Conservation (phyloP, 139 green algal species). For the Diplosphaera chodatii region DNA sequence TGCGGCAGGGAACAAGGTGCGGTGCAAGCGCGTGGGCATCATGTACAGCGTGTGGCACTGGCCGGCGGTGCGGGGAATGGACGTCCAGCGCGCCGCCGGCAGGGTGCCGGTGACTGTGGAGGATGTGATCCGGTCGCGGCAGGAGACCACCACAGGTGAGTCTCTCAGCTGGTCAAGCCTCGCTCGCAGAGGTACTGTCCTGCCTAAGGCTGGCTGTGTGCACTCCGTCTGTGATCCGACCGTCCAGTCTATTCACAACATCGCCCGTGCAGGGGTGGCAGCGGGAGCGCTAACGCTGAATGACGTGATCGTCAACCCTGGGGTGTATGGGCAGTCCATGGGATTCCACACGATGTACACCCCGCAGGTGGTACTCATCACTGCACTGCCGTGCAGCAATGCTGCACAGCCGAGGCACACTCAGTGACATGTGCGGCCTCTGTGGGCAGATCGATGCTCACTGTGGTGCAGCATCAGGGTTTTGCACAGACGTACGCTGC, state of each 20-base stretch:
- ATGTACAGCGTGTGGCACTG: constrained; percentile 4
- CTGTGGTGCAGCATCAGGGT: too few relatives aligned
- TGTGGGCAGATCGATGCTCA: too few relatives aligned
- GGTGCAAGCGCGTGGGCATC: background rate
- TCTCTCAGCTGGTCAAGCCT: too few relatives aligned
- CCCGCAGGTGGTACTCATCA: background rate
- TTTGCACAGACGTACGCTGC: background rate
- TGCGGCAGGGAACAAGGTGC: background rate
- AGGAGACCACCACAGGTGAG: background rate
- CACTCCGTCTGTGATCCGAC: too few relatives aligned
- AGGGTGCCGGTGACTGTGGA: background rate
- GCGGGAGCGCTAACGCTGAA: too few relatives aligned
- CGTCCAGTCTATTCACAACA: too few relatives aligned
- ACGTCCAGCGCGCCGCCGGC: background rate
- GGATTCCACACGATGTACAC: background rate
- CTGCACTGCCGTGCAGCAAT: too few relatives aligned
- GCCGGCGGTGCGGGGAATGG: background rate
- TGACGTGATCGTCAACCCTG: background rate
- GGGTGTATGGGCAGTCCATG: background rate
- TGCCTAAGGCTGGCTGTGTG: too few relatives aligned
- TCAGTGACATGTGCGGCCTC: too few relatives aligned
- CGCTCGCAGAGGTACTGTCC: too few relatives aligned
- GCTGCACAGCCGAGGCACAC: too few relatives aligned
- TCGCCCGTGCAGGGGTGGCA: too few relatives aligned
- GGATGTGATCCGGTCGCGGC: background rate